phyloP scores from a whole-genome alignment of 1,139 yeast genomes.

The Citeromyces siamensis region DNA sequence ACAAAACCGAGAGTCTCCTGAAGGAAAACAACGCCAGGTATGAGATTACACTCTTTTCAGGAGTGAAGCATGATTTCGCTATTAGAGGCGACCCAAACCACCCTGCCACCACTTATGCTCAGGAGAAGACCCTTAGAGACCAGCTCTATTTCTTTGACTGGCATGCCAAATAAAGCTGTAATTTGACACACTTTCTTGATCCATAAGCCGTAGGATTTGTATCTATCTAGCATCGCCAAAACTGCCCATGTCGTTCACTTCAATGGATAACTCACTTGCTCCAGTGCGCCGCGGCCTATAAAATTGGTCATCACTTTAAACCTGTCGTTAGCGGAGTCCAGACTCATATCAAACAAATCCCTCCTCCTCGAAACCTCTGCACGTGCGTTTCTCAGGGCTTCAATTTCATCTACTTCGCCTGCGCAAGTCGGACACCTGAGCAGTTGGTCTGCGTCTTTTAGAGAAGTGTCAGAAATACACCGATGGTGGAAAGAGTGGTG shows the following conservation, averaged over 20 bases:
- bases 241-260: no score
- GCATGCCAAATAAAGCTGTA: neutral
- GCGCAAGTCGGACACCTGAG: slow-evolving; percentile 63
- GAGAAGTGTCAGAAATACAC: slow-evolving; percentile 44
- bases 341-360: slow-evolving; percentile 47
- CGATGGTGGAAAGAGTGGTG: slow-evolving; percentile 79
- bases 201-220: no score
- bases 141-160: slow-evolving; percentile 39
- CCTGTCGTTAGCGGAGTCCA: slow-evolving; percentile 50
- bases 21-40: slow-evolving; percentile 32
- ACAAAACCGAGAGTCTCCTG: slow-evolving; percentile 38
- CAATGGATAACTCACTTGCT: slow-evolving; percentile 16
- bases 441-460: slow-evolving; percentile 14
- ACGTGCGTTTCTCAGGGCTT: slow-evolving; percentile 47
- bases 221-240: no score
- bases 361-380: slow-evolving; percentile 46
- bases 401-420: slow-evolving; percentile 54
- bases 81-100: slow-evolving; percentile 56
- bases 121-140: slow-evolving; percentile 53
- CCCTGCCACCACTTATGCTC: slow-evolving; percentile 51
- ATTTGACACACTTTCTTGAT: no score
- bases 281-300: slow-evolving; percentile 83
- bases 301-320: slow-evolving; percentile 71
- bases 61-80: slow-evolving; percentile 64
- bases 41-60: slow-evolving; percentile 47